phyloP scores from a whole-genome alignment of 306 rosid species.

The Purshia tridentata region DNA sequence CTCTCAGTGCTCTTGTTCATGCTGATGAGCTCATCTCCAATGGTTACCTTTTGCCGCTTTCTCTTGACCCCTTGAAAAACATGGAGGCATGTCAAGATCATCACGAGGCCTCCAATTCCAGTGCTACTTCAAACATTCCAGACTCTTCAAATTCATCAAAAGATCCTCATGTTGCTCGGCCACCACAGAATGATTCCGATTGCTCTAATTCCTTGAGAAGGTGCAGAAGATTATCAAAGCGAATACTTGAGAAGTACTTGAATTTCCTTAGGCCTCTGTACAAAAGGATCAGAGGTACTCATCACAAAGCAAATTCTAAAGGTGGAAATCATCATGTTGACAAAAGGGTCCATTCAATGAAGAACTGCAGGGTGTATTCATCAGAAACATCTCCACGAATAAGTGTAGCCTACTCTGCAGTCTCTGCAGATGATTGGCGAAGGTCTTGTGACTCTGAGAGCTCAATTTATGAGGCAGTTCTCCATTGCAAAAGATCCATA shows the following conservation, averaged over 20 bases:
- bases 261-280: conserved; percentile 75
- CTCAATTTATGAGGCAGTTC: conserved; percentile 97
- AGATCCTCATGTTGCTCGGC: conserved; percentile 7
- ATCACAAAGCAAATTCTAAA: conserved; percentile 46
- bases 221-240: conserved; percentile 66
- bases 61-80: conserved; percentile 65
- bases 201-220: conserved; percentile 58
- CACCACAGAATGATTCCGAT: conserved; percentile 29
- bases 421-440: conserved; percentile 69
- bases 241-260: conserved; percentile 66
- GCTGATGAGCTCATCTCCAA: conserved; percentile 93
- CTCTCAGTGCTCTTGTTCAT: conserved; percentile 61
- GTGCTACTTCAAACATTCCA: conserved; percentile 29
- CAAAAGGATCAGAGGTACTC: conserved; percentile 51
- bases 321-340: conserved; percentile 31
- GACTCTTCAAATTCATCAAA: conserved; percentile 43
- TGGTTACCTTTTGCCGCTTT: conserved; percentile 81
- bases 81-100: conserved; percentile 33
- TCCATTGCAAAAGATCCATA: conserved; percentile 94
- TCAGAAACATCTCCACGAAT: conserved; percentile 71
- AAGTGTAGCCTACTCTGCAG: conserved; percentile 66
- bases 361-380: conserved; percentile 53
- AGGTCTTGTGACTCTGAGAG: conserved; percentile 91
- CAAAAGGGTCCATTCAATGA: conserved; percentile 48
- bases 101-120: conserved; percentile 36